A percentile compares a stretch with the other conserved stretches of the same genome.
These are phyloP conservation scores for Phoenix dactylifera DNA, from an alignment of 176 grass and related monocot species.

Conservation along the genomic window DNA sequence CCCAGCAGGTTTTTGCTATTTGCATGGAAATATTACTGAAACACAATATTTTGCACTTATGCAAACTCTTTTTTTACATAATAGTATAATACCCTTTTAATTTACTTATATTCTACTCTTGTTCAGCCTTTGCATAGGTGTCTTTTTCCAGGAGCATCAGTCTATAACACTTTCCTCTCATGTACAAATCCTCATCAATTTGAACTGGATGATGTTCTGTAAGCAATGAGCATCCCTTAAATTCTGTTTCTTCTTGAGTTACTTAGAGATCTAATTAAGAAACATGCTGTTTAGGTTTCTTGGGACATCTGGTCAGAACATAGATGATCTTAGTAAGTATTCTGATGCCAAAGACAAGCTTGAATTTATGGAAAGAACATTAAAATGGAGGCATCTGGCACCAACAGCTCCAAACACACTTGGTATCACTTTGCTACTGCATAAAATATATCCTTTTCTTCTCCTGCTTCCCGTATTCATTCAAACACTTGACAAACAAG, in stretches of 20 bases:
- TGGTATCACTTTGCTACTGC: constrained; percentile 28
- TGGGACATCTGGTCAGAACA: constrained; percentile 94
- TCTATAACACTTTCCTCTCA: constrained; percentile 78
- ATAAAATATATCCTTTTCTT: background rate
- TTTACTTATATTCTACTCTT: constrained; percentile 8
- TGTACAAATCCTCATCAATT: constrained; percentile 97
- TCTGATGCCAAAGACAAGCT: constrained; percentile 81
- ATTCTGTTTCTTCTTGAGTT: background rate
- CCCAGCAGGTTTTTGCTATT: constrained; percentile 58
- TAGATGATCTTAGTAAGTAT: constrained; percentile 84
- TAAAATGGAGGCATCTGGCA: constrained; percentile 87
- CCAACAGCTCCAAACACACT: constrained; percentile 96
- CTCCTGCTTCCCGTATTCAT: background rate
- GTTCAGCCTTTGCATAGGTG: constrained; percentile 81
- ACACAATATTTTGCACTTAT: too few relatives aligned
- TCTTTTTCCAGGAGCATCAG: constrained; percentile 77
- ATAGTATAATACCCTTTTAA: constrained; percentile 15
- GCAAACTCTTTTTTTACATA: constrained; percentile 2
- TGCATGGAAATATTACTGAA: too few relatives aligned
- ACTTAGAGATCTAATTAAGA: constrained; percentile 14
- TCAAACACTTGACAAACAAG: too few relatives aligned
- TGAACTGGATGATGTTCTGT: constrained; percentile 74
- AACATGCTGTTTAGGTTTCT: constrained; percentile 48
- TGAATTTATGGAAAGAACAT: constrained; percentile 84
- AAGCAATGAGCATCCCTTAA: constrained; percentile 18